Evolutionary conservation across 1,284 basidiomycete species (phyloP).

Genomic region (Moniliophthora roreri): DNA sequence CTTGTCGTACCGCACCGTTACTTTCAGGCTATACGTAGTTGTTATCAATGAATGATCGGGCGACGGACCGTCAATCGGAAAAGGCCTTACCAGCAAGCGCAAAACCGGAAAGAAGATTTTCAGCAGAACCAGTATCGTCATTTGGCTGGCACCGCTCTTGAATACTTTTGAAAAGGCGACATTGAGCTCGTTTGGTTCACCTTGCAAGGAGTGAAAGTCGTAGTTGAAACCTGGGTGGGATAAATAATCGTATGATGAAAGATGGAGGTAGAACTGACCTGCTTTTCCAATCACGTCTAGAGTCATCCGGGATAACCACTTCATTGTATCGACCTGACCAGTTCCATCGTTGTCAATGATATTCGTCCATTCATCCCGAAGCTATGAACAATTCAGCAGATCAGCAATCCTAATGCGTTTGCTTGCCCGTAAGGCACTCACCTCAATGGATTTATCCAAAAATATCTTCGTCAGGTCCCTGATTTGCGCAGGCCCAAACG

Average conservation of each 20-base stretch:
- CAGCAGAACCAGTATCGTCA: conserved; percentile 15
- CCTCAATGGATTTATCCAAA: conserved; percentile 19
- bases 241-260: neutral
- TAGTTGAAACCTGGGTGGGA: conserved; percentile 46
- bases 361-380: conserved; percentile 25
- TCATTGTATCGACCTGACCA: conserved; percentile 35
- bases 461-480: conserved; percentile 55
- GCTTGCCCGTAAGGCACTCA: neutral
- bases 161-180: conserved; percentile 34
- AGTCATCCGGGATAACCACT: conserved; percentile 43
- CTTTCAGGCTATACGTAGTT: conserved; percentile 16
- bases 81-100: conserved; percentile 11
- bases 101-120: conserved; percentile 23
- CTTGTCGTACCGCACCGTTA: conserved; percentile 10
- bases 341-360: conserved; percentile 11
- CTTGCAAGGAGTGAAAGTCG: conserved; percentile 40
- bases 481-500: conserved; percentile 53
- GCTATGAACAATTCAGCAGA: conserved; percentile 20
- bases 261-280: conserved; percentile 24
- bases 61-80: too few relatives aligned
- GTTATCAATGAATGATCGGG: neutral
- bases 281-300: conserved; percentile 53
- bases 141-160: neutral
- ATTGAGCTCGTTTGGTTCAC: conserved; percentile 37
- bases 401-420: too few relatives aligned